Conservation (phyloP, 306 rosid genomes). For the Pyrus communis region DNA sequence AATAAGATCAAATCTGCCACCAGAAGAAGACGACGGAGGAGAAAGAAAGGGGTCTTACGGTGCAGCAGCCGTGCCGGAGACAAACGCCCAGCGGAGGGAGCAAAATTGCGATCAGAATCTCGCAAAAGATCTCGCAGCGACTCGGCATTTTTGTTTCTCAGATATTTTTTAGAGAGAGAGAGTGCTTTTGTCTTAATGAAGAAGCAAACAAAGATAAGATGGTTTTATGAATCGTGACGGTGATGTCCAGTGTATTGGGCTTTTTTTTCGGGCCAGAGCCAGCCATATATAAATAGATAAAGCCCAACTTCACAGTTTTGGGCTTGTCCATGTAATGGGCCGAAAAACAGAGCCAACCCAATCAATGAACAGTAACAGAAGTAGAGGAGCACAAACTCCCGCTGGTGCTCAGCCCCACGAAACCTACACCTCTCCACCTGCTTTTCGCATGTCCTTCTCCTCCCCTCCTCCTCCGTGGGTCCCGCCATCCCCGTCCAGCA, state of each 20-base stretch:
- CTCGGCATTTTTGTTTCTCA: slow-evolving; percentile 37
- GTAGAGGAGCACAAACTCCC: background rate
- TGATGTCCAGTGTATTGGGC: too few relatives aligned
- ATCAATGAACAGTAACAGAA: too few relatives aligned
- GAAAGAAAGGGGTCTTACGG: slow-evolving; percentile 26
- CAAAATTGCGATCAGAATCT: slow-evolving; percentile 54
- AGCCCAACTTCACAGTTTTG: too few relatives aligned
- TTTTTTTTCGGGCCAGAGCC: too few relatives aligned
- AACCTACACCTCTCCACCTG: background rate
- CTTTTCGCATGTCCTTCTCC: background rate
- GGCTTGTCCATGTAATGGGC: background rate
- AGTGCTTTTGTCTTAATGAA: background rate
- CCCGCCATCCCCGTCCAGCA: background rate
- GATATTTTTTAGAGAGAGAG: background rate
- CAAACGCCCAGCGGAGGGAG: slow-evolving; percentile 80
- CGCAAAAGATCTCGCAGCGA: slow-evolving; percentile 58
- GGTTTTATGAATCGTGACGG: background rate
- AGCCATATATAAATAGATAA: too few relatives aligned
- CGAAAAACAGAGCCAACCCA: background rate
- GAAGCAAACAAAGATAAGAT: background rate
- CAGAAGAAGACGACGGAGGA: background rate
- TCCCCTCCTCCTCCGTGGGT: background rate
- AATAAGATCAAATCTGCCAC: background rate
- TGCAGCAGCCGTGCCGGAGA: slow-evolving; percentile 81
- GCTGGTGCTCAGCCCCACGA: background rate